Base-by-base conservation (phyloP, 2,329 filamentous ascomycete species). In the Coniella vitis region DNA sequence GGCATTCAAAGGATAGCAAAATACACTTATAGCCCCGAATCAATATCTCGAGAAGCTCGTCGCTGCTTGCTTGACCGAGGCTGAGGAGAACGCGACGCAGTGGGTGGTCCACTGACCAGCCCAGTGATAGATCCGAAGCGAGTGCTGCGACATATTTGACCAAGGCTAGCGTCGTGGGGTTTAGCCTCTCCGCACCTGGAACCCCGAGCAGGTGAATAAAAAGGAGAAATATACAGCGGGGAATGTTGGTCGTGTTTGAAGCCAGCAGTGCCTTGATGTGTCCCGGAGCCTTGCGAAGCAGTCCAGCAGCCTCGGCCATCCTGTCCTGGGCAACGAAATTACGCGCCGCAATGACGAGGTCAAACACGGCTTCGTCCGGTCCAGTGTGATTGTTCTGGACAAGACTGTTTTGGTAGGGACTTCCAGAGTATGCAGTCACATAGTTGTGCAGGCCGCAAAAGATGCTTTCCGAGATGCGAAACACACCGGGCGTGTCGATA, bases 361-460 rank as follows among this genome's bases (percentile, higher is more conserved):
- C 49, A 45, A 45, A 42, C 14, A 47, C 17, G 3, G 37, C 8
- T 7, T 8, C 38, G 20, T 41, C 32, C 43, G 25, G 25, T 10
- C 25, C 25, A 29, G 36, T 20, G 10, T 31, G 19, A 12, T n/a
- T 16, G 17, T n/a, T 4, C 9, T 31, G 32, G 16, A 52, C 41
- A 20, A 49, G 19, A n/a, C n/a, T 29, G 9, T 31, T 12, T 2
- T 37, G 45, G 20, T 21, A 16, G 1, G 51, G 51, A 13, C 21
- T 31, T 12, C 45, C 35, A 22, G 49, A 42, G 17, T 38, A 25
- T 4, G 44, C 48, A 19, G 41, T 51, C 7, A 53, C 51, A 31
- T 51, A 53, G 14, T 48, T 42, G 22, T 53, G 48, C 5, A 53
- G 35, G 35, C 51, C 51, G 40, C 32, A 17, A 14, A 53, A 51